Evolutionary conservation across 2,329 filamentous ascomycete genomes (phyloP), one percentile per base, ranked within the genome.

Genomic region (Blastomyces silverae): DNA sequence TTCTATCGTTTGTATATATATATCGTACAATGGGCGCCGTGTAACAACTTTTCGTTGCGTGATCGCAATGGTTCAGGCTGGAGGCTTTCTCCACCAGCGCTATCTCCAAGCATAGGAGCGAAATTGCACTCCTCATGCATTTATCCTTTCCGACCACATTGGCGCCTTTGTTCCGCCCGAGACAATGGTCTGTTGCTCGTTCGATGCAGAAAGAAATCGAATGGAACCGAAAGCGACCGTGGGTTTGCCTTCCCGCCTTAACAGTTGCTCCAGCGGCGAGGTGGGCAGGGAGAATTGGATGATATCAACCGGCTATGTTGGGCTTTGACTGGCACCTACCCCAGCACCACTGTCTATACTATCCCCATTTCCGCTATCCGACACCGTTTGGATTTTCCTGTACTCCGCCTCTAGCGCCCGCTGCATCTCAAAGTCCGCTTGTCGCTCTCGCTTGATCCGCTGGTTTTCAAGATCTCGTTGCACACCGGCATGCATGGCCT

Each of bases 401-500:
- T 97, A 97, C 76, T 99, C 90, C 72, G 89, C 85, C 79, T 97
- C 92, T 59, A 99, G 81, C 7, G 84, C 85, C 68, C 83, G 85
- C 75, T 99, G 94, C 85, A 96, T 86, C 69, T 97, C 92, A 73
- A 99, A 99, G 75, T 99, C 94, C 62, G 92, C 85, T 76, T 95
- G 90, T 66, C 94, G 88, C 77, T 99, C 94, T 69, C 86, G 85
- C 79, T 97, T 97, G 69, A 97, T 76, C 57, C 90, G 87, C 75
- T 96, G 92, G 74, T 95, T 91, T 74, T 97, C 93, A 83, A 97
- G 89, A 73, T 99, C 94, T 68, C 93, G 90, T 69, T 97, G 81
- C 53, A 99, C 94, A 56, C 94, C 94, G 70, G 89, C 86, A 74
- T 99, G 94, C 94, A 99, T 99, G 65, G 91, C 90, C 94, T 79